Conservation (phyloP, 2,329 filamentous ascomycete species). For the Phialophora tarda region DNA sequence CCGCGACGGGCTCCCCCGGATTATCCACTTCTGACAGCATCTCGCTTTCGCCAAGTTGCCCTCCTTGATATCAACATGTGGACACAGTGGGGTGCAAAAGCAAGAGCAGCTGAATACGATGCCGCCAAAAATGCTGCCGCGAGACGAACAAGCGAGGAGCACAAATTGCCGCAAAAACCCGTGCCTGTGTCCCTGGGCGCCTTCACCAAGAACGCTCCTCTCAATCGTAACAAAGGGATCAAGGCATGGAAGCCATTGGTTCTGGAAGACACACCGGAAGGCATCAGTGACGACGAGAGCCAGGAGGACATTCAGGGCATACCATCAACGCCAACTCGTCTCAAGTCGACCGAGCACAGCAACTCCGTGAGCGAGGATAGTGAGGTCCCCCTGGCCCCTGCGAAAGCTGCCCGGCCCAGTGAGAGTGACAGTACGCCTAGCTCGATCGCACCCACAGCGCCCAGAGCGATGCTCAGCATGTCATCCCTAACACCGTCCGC, state of each 20-base stretch:
- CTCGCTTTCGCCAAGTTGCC: neutral
- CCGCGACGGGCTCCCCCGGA: neutral
- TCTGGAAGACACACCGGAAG: slow-evolving; percentile 33
- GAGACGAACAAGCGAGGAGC: slow-evolving; percentile 40
- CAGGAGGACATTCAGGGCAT: slow-evolving; percentile 10
- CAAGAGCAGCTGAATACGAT: slow-evolving; percentile 40
- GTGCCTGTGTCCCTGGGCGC: slow-evolving; percentile 37
- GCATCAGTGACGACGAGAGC: slow-evolving; percentile 14
- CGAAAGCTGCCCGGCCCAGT: slow-evolving; percentile 11
- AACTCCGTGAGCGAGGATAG: slow-evolving; percentile 1
- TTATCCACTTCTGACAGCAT: neutral
- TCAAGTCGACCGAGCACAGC: slow-evolving; percentile 5
- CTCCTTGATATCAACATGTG: neutral
- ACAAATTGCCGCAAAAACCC: slow-evolving; percentile 36
- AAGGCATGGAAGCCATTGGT: slow-evolving; percentile 39
- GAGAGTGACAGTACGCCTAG: slow-evolving; percentile 2
- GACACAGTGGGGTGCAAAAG: slow-evolving; percentile 35
- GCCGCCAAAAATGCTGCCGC: slow-evolving; percentile 37
- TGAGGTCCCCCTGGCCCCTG: slow-evolving; percentile 17
- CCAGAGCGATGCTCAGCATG: slow-evolving; percentile 25
- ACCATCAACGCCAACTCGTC: slow-evolving; percentile 19
- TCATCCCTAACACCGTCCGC: slow-evolving; percentile 9
- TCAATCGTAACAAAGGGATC: slow-evolving; percentile 39
- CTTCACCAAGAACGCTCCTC: slow-evolving; percentile 34
- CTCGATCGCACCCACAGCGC: slow-evolving; percentile 20